These are phyloP conservation scores for Phytomonas francai DNA, from an alignment of 208 protist genomes.

Conservation along the genomic window DNA sequence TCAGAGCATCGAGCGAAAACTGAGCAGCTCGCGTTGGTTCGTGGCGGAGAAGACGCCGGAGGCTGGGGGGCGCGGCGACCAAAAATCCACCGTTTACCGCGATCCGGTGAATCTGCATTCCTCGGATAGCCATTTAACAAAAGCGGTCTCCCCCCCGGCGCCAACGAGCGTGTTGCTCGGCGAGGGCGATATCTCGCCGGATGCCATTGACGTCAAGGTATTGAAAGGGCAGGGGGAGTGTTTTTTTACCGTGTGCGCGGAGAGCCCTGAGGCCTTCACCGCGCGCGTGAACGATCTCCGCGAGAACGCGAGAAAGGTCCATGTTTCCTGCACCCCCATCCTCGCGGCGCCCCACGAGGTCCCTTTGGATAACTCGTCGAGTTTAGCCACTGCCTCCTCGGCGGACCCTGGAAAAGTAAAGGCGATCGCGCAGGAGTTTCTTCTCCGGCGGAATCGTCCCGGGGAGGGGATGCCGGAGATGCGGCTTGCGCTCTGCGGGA, in stretches of 20 bases:
- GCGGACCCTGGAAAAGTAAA: too few species aligned
- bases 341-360: slow-evolving; percentile 50
- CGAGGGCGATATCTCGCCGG: slow-evolving; percentile 29
- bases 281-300: slow-evolving; percentile 21
- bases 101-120: too few species aligned
- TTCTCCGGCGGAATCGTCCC: slow-evolving; percentile 40
- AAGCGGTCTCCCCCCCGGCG: too few species aligned
- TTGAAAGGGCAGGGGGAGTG: slow-evolving; percentile 63
- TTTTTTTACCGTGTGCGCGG: slow-evolving; percentile 43
- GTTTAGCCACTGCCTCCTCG: too few species aligned
- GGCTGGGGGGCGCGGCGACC: slow-evolving; percentile 1
- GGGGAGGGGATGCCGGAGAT: slow-evolving; percentile 65
- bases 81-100: too few species aligned
- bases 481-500: slow-evolving; percentile 88
- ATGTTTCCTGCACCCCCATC: slow-evolving; percentile 31
- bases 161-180: slow-evolving; percentile 4
- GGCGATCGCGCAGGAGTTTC: slow-evolving; percentile 78
- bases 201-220: slow-evolving; percentile 22
- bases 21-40: slow-evolving; percentile 18
- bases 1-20: slow-evolving; percentile 48
- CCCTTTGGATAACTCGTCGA: slow-evolving; percentile 7
- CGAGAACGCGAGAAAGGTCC: slow-evolving; percentile 17
- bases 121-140: too few species aligned
- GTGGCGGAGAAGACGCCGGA: slow-evolving; percentile 17
- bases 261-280: slow-evolving; percentile 20